These are phyloP conservation scores for Agrocybe pediades DNA, from an alignment of 768 basidiomycete genomes.

Conservation along the genomic window DNA sequence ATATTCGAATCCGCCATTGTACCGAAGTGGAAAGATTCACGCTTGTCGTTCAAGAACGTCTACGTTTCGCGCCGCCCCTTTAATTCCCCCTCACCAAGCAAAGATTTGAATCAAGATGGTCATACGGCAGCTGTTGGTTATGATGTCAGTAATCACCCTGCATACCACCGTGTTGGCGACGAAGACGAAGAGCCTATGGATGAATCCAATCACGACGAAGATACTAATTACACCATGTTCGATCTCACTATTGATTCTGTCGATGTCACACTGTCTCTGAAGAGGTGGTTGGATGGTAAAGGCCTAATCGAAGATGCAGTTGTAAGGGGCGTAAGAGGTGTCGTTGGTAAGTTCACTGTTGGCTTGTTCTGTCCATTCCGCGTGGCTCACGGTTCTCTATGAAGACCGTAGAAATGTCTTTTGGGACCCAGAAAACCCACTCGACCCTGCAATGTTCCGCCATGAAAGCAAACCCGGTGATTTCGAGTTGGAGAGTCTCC, in stretches of 20 bases:
- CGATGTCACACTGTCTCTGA: constrained; percentile 90
- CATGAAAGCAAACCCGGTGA: constrained; percentile 76
- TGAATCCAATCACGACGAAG: constrained; percentile 43
- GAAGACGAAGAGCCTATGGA: constrained; percentile 61
- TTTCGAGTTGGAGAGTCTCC: constrained; percentile 88
- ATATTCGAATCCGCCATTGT: constrained; percentile 98
- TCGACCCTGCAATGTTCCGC: constrained; percentile 80
- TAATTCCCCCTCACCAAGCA: constrained; percentile 12
- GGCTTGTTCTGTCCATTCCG: background rate
- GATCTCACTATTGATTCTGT: constrained; percentile 93
- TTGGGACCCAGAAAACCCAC: constrained; percentile 83
- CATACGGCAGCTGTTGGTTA: constrained; percentile 69
- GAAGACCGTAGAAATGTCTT: constrained; percentile 84
- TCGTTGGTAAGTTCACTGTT: constrained; percentile 66
- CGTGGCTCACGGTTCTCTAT: background rate
- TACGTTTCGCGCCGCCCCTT: constrained; percentile 83
- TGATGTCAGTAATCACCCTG: constrained; percentile 77
- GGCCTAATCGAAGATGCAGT: constrained; percentile 90
- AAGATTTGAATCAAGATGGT: constrained; percentile 24
- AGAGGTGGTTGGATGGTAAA: constrained; percentile 94
- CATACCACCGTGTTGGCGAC: constrained; percentile 55
- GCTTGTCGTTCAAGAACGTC: constrained; percentile 96
- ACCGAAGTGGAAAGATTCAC: constrained; percentile 95
- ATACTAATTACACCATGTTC: constrained; percentile 84
- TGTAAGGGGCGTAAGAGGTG: constrained; percentile 91